Conservation (phyloP, 2,329 filamentous ascomycete genomes). For the Corinectria fuckeliana region DNA sequence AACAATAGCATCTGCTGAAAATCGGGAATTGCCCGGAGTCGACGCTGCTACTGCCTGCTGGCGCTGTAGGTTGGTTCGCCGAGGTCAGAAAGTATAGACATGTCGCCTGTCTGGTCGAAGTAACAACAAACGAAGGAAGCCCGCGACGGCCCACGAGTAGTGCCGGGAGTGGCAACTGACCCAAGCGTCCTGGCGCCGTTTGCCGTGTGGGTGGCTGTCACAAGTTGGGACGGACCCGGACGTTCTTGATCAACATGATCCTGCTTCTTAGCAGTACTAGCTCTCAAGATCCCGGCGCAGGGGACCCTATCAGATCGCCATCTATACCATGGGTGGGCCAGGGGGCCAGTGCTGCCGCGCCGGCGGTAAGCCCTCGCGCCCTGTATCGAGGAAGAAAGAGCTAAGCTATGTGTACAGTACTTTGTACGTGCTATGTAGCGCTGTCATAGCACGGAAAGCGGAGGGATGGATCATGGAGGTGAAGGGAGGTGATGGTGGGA, state of each 20-base stretch:
- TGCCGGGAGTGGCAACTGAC: slow-evolving; percentile 31
- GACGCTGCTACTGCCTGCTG: slow-evolving; percentile 4
- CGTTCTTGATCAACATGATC: slow-evolving; percentile 7
- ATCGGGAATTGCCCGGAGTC: slow-evolving; percentile 6
- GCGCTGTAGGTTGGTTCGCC: slow-evolving; percentile 5
- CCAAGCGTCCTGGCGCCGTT: slow-evolving; percentile 34
- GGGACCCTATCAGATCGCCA: slow-evolving; percentile 36
- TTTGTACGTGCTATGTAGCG: too few species aligned
- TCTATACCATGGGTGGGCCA: slow-evolving; percentile 16
- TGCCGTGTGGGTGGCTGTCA: slow-evolving; percentile 30
- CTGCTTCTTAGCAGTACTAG: slow-evolving; percentile 19
- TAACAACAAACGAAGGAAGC: slow-evolving; percentile 31
- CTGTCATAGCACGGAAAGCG: too few species aligned
- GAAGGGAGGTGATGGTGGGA: not conserved
- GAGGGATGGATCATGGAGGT: too few species aligned
- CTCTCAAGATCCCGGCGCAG: slow-evolving; percentile 22
- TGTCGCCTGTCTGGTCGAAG: slow-evolving; percentile 26
- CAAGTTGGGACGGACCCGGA: slow-evolving; percentile 32
- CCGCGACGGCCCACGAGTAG: slow-evolving; percentile 37
- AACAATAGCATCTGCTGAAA: slow-evolving; percentile 4
- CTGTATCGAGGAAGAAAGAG: slow-evolving; percentile 1
- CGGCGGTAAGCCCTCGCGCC: slow-evolving; percentile 2
- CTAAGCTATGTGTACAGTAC: not conserved
- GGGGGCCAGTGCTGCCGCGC: slow-evolving; percentile 15
- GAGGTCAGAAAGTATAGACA: slow-evolving; percentile 9